Conservation (phyloP, 768 basidiomycete genomes). For the Coprinopsis sp. region DNA sequence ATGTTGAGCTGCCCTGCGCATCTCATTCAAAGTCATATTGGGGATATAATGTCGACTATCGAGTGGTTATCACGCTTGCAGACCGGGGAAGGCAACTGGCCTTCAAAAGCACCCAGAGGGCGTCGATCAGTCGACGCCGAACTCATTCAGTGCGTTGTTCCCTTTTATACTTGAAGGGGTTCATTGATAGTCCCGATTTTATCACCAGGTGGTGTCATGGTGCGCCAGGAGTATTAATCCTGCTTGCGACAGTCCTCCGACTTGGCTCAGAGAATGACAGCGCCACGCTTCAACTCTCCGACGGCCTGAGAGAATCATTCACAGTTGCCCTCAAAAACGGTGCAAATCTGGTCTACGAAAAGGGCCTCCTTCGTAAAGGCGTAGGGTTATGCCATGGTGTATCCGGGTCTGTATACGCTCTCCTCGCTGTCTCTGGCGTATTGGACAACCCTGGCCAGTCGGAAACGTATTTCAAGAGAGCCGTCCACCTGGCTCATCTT, state of each 20-base stretch:
- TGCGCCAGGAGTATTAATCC: conserved; percentile 45
- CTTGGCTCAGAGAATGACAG: conserved; percentile 19
- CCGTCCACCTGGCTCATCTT: conserved; percentile 45
- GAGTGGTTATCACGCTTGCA: conserved; percentile 46
- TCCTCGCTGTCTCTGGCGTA: conserved; percentile 43
- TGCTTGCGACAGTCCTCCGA: conserved; percentile 41
- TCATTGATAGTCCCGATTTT: neutral
- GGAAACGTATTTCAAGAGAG: conserved; percentile 30
- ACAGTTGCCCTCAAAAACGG: conserved; percentile 32
- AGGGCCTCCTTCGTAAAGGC: conserved; percentile 51
- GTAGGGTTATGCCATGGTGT: conserved; percentile 59
- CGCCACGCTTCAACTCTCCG: conserved; percentile 18
- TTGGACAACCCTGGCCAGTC: conserved; percentile 25
- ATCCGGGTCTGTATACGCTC: conserved; percentile 48
- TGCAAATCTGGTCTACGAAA: conserved; percentile 40
- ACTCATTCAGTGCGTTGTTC: conserved; percentile 42
- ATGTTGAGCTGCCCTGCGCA: conserved; percentile 38
- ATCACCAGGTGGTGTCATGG: conserved; percentile 54
- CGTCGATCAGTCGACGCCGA: conserved; percentile 23
- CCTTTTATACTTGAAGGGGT: neutral
- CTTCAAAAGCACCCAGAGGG: conserved; percentile 32
- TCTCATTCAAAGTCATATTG: conserved; percentile 33
- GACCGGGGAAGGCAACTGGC: conserved; percentile 50
- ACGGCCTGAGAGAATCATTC: conserved; percentile 23
- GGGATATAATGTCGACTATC: conserved; percentile 38